Evolutionary conservation across 2,329 filamentous ascomycete species (phyloP).

Genomic region (Diplodia corticola): DNA sequence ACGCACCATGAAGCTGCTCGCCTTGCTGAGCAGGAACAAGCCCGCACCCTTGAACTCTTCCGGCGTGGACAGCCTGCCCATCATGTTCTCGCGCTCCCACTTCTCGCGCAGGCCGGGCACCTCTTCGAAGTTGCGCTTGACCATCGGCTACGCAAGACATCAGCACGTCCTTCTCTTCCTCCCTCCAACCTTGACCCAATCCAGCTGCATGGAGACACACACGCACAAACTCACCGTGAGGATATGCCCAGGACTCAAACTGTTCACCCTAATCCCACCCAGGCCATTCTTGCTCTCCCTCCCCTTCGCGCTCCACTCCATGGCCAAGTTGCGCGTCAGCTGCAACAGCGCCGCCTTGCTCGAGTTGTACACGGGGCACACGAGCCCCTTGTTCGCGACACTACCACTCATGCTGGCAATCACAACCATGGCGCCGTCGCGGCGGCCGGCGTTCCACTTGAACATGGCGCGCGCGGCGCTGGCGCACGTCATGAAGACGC

Average conservation of each 20-base stretch:
- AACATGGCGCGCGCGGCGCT: conserved; percentile 63
- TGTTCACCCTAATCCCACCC: conserved; percentile 74
- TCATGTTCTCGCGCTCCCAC: conserved; percentile 84
- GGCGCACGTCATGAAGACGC: conserved; percentile 61
- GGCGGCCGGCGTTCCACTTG: conserved; percentile 46
- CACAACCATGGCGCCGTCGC: conserved; percentile 58
- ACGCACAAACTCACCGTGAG: conserved; percentile 56
- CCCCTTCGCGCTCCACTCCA: conserved; percentile 59
- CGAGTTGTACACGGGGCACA: conserved; percentile 69
- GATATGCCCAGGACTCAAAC: conserved; percentile 75
- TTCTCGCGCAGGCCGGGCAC: conserved; percentile 61
- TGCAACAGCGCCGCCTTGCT: conserved; percentile 74
- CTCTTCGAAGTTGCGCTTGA: conserved; percentile 72
- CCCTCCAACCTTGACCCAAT: not conserved
- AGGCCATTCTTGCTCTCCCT: conserved; percentile 45
- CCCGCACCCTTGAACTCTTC: conserved; percentile 40
- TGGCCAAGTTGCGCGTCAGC: conserved; percentile 66
- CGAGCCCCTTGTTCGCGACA: conserved; percentile 61
- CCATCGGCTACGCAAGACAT: conserved; percentile 61
- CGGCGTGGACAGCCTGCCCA: conserved; percentile 48
- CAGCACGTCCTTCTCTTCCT: not conserved
- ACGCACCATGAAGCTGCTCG: conserved; percentile 40
- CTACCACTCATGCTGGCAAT: conserved; percentile 64
- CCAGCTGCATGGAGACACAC: too few relatives aligned
- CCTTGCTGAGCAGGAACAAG: conserved; percentile 38